Conservation (phyloP, 805 yeast genomes). For the Lipomyces starkeyi region DNA sequence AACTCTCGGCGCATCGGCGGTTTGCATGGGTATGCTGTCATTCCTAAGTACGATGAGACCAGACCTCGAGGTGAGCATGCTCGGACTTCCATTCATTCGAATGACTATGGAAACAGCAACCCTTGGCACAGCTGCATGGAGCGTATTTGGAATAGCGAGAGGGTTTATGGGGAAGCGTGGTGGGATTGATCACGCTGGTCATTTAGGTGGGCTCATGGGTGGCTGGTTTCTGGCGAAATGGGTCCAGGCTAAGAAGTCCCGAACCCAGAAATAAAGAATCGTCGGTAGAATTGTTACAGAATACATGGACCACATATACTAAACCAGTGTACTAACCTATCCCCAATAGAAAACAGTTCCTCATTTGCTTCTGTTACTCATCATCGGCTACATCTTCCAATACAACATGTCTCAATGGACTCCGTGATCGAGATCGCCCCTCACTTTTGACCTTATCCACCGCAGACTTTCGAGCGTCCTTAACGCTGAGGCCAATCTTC, state of each 20-base stretch:
- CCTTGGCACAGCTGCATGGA: slow-evolving; percentile 20
- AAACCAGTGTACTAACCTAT: background rate
- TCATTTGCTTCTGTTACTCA: slow-evolving; percentile 8
- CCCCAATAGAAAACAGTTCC: background rate
- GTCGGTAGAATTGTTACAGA: background rate
- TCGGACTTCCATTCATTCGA: slow-evolving; percentile 19
- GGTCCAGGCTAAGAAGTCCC: background rate
- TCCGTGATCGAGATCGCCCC: slow-evolving; percentile 14
- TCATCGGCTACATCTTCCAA: slow-evolving; percentile 33
- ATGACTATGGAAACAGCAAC: slow-evolving; percentile 14
- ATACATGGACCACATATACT: background rate
- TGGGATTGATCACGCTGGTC: slow-evolving; percentile 34
- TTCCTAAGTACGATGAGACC: slow-evolving; percentile 26
- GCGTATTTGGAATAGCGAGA: slow-evolving; percentile 13
- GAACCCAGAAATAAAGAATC: background rate
- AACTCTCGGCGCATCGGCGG: slow-evolving; percentile 37
- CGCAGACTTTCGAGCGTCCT: background rate
- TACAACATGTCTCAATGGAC: slow-evolving; percentile 36
- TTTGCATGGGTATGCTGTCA: slow-evolving; percentile 32
- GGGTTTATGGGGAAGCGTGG: slow-evolving; percentile 7
- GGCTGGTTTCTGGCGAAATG: slow-evolving; percentile 16
- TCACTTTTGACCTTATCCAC: slow-evolving; percentile 13
- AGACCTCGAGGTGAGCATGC: slow-evolving; percentile 14
- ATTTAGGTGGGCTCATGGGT: slow-evolving; percentile 31
- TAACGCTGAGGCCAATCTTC: slow-evolving; percentile 4